Base-by-base conservation (phyloP, 2,329 filamentous ascomycete species). In the Arthrobotrys megalospora region DNA sequence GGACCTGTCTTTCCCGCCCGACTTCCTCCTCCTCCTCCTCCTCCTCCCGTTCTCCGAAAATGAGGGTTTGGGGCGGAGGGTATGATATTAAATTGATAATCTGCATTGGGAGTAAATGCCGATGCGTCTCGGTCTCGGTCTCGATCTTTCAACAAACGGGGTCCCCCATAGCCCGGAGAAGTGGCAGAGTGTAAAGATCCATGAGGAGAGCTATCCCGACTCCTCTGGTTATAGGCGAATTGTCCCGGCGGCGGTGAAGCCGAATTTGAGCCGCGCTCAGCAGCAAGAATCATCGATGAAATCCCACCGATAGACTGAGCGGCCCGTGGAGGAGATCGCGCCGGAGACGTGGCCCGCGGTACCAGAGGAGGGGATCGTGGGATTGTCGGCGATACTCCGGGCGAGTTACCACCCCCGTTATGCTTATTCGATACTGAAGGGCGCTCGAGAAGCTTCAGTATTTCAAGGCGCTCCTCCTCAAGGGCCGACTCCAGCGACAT, bases 401-500 rank as follows among this genome's bases (percentile, higher is more conserved):
- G 82, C 38, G 38, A 48, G 41, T 4, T 79, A 19, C 65, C 76
- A 75, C 53, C 21, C 34, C n/a, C 80, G 58, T 21, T 64, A 70
- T 16, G 78, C 79, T 81, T 81, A 47, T 28, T 58, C 4, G 67
- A 77, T 55, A 67, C 47, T 6, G 73, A 65, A 63, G 85, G 86
- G 52, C 87, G 88, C 83, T 92, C 90, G 48, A 93, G 86, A 79
- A 93, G 86, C 58, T 90, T 90, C 80, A 93, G 86, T 45, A 94
- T 90, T 85, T 93, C 91, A 80, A 88, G 87, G 79, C 91, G 89
- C 86, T 95, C 92, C 86, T 93, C 91, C 83, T 94, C 92, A 80
- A 94, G 87, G 80, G 91, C 89, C 60, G 91, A 89, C 85, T 93
- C 92, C 82, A 94, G 89, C 82, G 91, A 93, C 91, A 93, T 93